Conservation (phyloP, 2,329 filamentous ascomycete genomes). For the Achaetomium macrosporum region DNA sequence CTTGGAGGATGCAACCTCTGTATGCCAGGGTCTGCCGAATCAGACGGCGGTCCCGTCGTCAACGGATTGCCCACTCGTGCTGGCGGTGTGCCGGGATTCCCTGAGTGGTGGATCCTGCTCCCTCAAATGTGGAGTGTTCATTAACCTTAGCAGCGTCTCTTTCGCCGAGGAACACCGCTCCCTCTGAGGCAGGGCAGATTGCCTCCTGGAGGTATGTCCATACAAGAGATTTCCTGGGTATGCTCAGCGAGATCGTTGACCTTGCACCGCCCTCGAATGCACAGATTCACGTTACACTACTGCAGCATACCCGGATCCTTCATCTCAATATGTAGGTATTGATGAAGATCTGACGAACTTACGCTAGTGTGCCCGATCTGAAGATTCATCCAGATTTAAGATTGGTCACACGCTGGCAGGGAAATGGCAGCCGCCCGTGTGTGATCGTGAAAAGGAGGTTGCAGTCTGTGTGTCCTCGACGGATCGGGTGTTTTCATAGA, state of each 20-base stretch:
- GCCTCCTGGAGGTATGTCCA: not conserved
- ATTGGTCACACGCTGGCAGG: not conserved
- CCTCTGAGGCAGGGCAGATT: not conserved
- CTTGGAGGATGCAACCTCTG: constrained; percentile 15
- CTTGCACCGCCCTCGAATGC: too few species aligned
- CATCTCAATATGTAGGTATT: not conserved
- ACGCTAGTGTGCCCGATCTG: not conserved
- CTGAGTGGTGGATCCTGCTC: constrained; percentile 20
- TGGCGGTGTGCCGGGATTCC: constrained; percentile 16
- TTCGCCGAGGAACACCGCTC: constrained; percentile 12
- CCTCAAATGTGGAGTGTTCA: constrained; percentile 22
- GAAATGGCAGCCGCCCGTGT: not conserved
- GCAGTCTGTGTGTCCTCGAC: not conserved
- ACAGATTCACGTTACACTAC: too few species aligned
- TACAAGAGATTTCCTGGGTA: too few species aligned
- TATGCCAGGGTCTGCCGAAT: constrained; percentile 16
- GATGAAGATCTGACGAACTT: too few species aligned
- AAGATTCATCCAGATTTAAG: not conserved
- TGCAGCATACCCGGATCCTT: too few species aligned
- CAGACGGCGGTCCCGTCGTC: constrained; percentile 8
- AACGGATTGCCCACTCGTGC: not conserved
- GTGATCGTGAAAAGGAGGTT: constrained; percentile 15
- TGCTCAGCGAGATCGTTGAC: too few species aligned
- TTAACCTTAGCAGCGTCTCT: constrained; percentile 15
- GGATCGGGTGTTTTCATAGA: not conserved